Conservation (phyloP, 192 early-diverging fungal species). For the Dimargaris cristalligena region DNA sequence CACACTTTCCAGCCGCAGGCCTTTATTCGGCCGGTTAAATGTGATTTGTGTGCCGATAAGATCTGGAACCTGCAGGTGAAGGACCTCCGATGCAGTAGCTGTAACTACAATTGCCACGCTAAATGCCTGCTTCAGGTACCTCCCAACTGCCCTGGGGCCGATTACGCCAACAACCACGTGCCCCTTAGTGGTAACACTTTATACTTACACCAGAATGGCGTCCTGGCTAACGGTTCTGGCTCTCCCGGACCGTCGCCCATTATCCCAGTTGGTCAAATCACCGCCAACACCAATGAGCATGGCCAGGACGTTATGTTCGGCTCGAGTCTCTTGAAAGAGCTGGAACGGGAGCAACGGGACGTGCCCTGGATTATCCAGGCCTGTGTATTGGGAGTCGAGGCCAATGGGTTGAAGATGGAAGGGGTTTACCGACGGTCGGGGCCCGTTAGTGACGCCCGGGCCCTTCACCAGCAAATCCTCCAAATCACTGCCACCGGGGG, state of each 20-base stretch:
- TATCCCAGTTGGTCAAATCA: background rate
- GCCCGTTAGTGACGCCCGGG: constrained; percentile 48
- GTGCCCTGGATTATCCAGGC: constrained; percentile 51
- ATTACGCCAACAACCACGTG: constrained; percentile 3
- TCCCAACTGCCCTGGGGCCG: constrained; percentile 15
- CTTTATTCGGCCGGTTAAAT: constrained; percentile 9
- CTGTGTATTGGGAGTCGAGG: constrained; percentile 49
- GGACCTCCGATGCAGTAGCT: constrained; percentile 17
- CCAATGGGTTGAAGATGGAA: constrained; percentile 47
- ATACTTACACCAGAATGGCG: constrained; percentile 7
- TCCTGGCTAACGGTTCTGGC: background rate
- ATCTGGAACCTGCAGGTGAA: constrained; percentile 10
- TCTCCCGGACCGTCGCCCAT: too few species aligned
- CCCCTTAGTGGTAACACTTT: background rate
- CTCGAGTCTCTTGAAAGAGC: constrained; percentile 32
- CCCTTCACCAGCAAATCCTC: constrained; percentile 46
- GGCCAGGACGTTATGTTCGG: constrained; percentile 45
- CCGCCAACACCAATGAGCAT: constrained; percentile 1
- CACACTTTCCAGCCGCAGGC: constrained; percentile 7
- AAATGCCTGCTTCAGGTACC: constrained; percentile 22
- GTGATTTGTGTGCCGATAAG: constrained; percentile 13
- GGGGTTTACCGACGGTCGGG: constrained; percentile 72
- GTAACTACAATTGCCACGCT: constrained; percentile 31
- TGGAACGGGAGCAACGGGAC: constrained; percentile 32
- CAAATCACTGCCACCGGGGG: constrained; percentile 29